phyloP scores from a whole-genome alignment of 805 yeast genomes.

The Saccharomyces paradoxus region DNA sequence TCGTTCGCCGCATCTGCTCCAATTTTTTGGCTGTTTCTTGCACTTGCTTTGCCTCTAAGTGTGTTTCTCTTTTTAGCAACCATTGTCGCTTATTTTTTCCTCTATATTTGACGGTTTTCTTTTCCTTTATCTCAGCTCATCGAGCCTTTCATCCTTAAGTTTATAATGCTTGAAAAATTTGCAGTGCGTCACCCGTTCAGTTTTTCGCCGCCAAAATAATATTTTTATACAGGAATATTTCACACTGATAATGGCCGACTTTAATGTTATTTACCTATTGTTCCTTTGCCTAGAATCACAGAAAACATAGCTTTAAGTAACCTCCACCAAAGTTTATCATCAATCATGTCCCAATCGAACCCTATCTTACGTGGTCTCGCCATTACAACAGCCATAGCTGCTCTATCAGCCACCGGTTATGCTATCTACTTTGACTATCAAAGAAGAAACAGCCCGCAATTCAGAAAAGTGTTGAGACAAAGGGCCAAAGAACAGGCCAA shows the following conservation, averaged over 20 bases:
- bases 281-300: neutral
- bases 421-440: constrained; percentile 85
- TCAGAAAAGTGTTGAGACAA: constrained; percentile 67
- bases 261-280: neutral
- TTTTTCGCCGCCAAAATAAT: neutral
- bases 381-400: constrained; percentile 37
- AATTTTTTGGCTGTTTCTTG: constrained; percentile 11
- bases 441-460: constrained; percentile 75
- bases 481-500: constrained; percentile 55
- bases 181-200: neutral
- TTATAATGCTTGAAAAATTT: neutral
- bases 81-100: constrained; percentile 16
- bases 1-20: constrained; percentile 7
- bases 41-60: constrained; percentile 36
- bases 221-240: neutral
- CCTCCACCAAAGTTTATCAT: neutral
- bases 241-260: neutral
- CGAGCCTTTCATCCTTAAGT: neutral
- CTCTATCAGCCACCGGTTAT: constrained; percentile 59
- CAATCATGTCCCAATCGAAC: constrained; percentile 17
- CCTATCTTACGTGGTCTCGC: constrained; percentile 18
- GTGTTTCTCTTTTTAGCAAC: constrained; percentile 42
- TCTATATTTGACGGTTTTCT: neutral
- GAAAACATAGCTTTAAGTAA: neutral
- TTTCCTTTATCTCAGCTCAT: constrained; percentile 1